Percentiles rank a stretch among this genome's conserved stretches.
Conservation (phyloP, 2,329 filamentous ascomycete genomes). For the Botryotinia narcissicola region DNA sequence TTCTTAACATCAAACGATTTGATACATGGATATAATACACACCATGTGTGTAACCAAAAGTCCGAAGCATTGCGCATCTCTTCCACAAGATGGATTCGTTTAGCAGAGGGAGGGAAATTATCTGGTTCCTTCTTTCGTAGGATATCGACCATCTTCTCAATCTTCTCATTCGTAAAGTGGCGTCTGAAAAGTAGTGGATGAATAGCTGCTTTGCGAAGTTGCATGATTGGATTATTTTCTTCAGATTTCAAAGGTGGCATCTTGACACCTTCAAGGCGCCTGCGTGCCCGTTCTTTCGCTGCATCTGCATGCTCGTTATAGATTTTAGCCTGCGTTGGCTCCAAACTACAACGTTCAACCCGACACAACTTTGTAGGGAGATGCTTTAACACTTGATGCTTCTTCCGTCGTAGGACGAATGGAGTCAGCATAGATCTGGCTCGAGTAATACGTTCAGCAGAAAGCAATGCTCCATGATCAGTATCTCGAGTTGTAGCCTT, state of each 20-base stretch:
- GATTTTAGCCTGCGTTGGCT: slow-evolving; percentile 65
- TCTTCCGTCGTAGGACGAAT: slow-evolving; percentile 91
- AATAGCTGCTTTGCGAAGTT: slow-evolving; percentile 86
- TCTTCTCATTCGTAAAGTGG: slow-evolving; percentile 71
- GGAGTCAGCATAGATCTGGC: slow-evolving; percentile 91
- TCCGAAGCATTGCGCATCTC: slow-evolving; percentile 60
- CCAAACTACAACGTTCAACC: slow-evolving; percentile 80
- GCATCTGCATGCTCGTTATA: slow-evolving; percentile 70
- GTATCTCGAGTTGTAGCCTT: slow-evolving; percentile 82
- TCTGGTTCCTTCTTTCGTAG: slow-evolving; percentile 67
- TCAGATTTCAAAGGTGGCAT: slow-evolving; percentile 49
- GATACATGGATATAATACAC: slow-evolving; percentile 55
- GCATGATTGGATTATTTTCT: slow-evolving; percentile 76
- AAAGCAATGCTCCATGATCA: slow-evolving; percentile 78
- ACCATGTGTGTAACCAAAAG: slow-evolving; percentile 65
- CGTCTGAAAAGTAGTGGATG: slow-evolving; percentile 86
- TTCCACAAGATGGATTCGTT: slow-evolving; percentile 51
- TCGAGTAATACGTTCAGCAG: slow-evolving; percentile 79
- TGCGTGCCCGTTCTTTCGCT: slow-evolving; percentile 56
- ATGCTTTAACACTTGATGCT: slow-evolving; percentile 83
- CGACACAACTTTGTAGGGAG: slow-evolving; percentile 76
- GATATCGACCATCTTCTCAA: slow-evolving; percentile 74
- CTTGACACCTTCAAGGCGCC: slow-evolving; percentile 52
- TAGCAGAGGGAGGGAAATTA: slow-evolving; percentile 48
- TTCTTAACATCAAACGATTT: slow-evolving; percentile 55